Base-by-base conservation (phyloP, 192 early-diverging fungal species). In the Linnemannia exigua region DNA sequence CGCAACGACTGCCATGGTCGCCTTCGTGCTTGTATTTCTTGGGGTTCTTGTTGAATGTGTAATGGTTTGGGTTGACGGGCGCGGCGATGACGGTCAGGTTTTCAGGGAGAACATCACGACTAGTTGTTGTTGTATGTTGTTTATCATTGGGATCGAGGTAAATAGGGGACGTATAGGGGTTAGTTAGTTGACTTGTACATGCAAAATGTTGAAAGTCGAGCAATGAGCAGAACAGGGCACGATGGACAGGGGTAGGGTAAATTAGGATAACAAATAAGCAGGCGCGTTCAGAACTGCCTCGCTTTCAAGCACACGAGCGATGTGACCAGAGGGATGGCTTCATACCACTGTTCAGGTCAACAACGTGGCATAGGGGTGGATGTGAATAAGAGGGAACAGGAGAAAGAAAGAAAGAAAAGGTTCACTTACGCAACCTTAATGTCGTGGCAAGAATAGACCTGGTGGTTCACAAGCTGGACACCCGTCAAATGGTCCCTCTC, bases 401-500 rank as follows among this genome's bases (percentile, higher is more conserved):
- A 51, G 50, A n/a, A 51, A 70, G 28, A 48, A 22, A 31, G 36
- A 70, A 41, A 54, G 28, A 70, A 78, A 44, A 38, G 35, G 16
- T 1, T 20, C 20, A 79, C 84, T 76, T 77, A 80, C 84, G 78
- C 79, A 63, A 86, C 54, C 70, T 80, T 79, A 69, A 80, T 86
- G 54, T 86, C 84, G 51, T 86, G 84, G 44, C 84, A 86, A 17
- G 84, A 73, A 36, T 80, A 72, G 17, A 86, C 73, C 31, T 75
- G 58, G 16, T 68, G 69, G 66, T 86, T 86, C 50, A 86, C 68
- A 7, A 86, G 63, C 70, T 86, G 84, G 33, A 80, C 48, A 25
- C 78, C 77, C 1, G 84, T 86, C 12, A 86, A 50, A 46, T 86
- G 84, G 38, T 86, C 37, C 11, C 74, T 41, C 1, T 70, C 61